Base-by-base conservation (phyloP, 2,329 filamentous ascomycete species). In the Curvularia sp. region DNA sequence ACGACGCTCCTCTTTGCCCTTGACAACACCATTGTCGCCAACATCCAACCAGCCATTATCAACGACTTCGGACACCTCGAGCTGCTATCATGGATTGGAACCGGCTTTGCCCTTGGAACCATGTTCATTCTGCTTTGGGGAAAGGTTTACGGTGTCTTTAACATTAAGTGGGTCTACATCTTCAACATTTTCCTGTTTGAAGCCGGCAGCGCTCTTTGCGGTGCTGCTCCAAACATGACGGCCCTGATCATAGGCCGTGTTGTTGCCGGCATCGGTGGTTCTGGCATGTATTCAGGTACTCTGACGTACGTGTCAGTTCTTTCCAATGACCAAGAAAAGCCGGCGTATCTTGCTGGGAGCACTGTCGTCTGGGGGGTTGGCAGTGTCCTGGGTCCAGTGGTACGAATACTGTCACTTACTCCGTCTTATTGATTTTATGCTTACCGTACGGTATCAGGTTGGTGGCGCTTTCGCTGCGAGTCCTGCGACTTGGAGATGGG, bases 241-340 rank as follows among this genome's bases (percentile, higher is more conserved):
- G 61, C 66, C 2, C 43, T 75, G 18, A 75, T 77, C 41, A 67
- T 83, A 12, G 82, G 82, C 2, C 72, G 82, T 9, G 80, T 76
- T 7, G 71, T 81, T 33, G 77, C 77, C 35, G 83, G 82, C 13
- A 64, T 79, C 26, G 81, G 82, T 1, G 82, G 81, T 0, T 67
- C 69, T 2, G 82, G 81, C 6, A 77, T 82, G 66, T 49, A 58
- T 46, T 75, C 63, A 61, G 73, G 70, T 41, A 52, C 63, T 10
- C 81, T 81, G 50, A 35, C 30, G 7, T 46, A 39, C 13, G 43
- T 48, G 71, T 44, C 43, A 0, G 18, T 54, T 54, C 43, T 54
- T n/a, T 31, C 26, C 10, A 41, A 64, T 52, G 53, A 39, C 6
- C 15, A 70, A 0, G 53, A 61, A 5, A 75, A 79, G 49, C 71